Conservation (phyloP, 345 rosid species). For the Geranium rotundifolium region DNA sequence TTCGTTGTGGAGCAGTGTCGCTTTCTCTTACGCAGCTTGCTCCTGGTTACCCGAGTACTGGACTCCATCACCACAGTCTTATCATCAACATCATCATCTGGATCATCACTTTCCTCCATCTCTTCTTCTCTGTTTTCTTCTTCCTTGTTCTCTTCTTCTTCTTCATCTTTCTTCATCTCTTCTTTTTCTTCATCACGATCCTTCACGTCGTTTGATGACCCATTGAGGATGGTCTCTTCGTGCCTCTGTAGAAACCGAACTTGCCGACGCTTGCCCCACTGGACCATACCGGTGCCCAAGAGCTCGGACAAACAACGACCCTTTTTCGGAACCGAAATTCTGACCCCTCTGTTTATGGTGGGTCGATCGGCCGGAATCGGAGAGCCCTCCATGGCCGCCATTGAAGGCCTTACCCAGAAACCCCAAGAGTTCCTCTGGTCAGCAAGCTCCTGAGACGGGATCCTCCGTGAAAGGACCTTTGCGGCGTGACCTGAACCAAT, state of each 20-base stretch:
- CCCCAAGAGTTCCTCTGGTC: slow-evolving; percentile 29
- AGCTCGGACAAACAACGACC: slow-evolving; percentile 45
- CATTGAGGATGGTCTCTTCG: slow-evolving; percentile 7
- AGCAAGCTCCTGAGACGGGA: slow-evolving; percentile 43
- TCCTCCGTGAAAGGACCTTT: slow-evolving; percentile 49
- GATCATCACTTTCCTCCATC: background rate
- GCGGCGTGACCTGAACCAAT: slow-evolving; percentile 44
- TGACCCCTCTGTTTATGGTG: slow-evolving; percentile 12
- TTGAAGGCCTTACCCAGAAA: slow-evolving; percentile 47
- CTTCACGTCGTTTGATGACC: slow-evolving; percentile 5
- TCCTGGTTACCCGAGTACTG: background rate
- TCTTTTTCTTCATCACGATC: slow-evolving; percentile 14
- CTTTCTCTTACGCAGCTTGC: slow-evolving; percentile 29
- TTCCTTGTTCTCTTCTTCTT: background rate
- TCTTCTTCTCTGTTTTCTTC: background rate
- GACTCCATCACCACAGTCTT: background rate
- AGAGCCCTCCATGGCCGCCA: slow-evolving; percentile 3
- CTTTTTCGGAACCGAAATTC: slow-evolving; percentile 16
- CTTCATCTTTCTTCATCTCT: background rate
- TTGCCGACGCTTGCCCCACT: slow-evolving; percentile 68
- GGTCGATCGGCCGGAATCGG: slow-evolving; percentile 11
- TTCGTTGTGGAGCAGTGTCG: slow-evolving; percentile 14
- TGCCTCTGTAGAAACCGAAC: slow-evolving; percentile 34
- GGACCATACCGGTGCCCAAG: slow-evolving; percentile 32
- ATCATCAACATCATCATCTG: background rate